phyloP scores from a whole-genome alignment of 1,284 basidiomycete species.

The Schizophyllum amplum region DNA sequence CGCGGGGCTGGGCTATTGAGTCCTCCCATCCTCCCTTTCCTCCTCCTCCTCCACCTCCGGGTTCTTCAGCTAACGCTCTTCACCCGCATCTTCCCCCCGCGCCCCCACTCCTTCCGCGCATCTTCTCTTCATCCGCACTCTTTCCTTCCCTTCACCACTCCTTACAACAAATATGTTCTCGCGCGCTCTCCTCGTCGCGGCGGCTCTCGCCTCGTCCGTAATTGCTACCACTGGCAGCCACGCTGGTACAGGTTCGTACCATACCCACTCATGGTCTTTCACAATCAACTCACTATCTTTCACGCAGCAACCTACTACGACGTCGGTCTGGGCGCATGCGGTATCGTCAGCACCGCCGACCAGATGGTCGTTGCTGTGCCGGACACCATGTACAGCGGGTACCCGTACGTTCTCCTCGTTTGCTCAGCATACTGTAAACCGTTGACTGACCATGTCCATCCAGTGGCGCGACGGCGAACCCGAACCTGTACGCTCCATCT shows the following conservation, averaged over 20 bases:
- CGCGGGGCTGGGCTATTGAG: too few species aligned
- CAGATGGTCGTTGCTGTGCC: slow-evolving; percentile 28
- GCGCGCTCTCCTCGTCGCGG: background rate
- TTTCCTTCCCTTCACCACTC: background rate
- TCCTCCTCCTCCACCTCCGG: background rate
- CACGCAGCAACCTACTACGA: slow-evolving; percentile 21
- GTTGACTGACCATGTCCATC: background rate
- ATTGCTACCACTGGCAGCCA: background rate
- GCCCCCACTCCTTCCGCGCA: background rate
- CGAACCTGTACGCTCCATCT: slow-evolving; percentile 5
- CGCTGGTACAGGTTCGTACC: slow-evolving; percentile 9
- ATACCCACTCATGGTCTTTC: background rate
- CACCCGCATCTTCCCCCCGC: background rate
- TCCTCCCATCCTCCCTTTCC: background rate
- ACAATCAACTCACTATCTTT: background rate
- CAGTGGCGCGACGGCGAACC: slow-evolving; percentile 9
- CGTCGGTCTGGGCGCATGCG: slow-evolving; percentile 30
- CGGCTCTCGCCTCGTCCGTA: background rate
- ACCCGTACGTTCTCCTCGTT: slow-evolving; percentile 17
- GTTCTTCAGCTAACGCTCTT: too few species aligned
- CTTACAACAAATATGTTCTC: background rate
- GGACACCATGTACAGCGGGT: slow-evolving; percentile 22
- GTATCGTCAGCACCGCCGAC: slow-evolving; percentile 20
- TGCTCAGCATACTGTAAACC: background rate
- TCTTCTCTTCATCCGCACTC: background rate